phyloP scores from a whole-genome alignment of 2,329 filamentous ascomycete species.

The Periglandula ipomoeae region DNA sequence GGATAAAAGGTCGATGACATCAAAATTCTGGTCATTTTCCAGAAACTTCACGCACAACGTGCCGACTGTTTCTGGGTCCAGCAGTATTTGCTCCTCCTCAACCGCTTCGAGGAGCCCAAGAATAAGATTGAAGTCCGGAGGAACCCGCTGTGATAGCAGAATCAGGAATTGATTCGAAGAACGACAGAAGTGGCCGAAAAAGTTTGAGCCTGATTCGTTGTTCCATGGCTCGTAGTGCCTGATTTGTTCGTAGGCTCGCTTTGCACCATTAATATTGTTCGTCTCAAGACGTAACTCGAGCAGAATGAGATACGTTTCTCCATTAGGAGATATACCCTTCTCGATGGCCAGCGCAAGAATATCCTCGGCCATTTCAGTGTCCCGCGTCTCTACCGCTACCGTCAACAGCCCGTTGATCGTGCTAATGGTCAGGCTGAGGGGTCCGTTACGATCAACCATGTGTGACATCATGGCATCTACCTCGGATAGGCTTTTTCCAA shows the following conservation, averaged over 20 bases:
- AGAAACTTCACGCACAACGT: slow-evolving; percentile 67
- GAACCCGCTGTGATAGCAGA: slow-evolving; percentile 51
- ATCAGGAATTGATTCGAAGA: slow-evolving; percentile 64
- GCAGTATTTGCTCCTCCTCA: slow-evolving; percentile 56
- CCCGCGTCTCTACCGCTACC: slow-evolving; percentile 59
- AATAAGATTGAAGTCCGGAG: slow-evolving; percentile 60
- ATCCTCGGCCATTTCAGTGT: slow-evolving; percentile 64
- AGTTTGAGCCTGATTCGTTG: slow-evolving; percentile 35
- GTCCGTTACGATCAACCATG: slow-evolving; percentile 54
- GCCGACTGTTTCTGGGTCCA: slow-evolving; percentile 68
- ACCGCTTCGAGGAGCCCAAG: slow-evolving; percentile 65
- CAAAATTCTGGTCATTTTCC: slow-evolving; percentile 64
- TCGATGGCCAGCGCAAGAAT: slow-evolving; percentile 59
- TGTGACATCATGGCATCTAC: slow-evolving; percentile 51
- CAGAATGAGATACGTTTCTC: slow-evolving; percentile 62
- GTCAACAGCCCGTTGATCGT: slow-evolving; percentile 72
- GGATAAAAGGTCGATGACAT: slow-evolving; percentile 75
- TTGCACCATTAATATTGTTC: slow-evolving; percentile 62
- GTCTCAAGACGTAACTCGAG: slow-evolving; percentile 68
- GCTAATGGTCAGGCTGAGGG: slow-evolving; percentile 50
- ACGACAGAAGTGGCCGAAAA: slow-evolving; percentile 42
- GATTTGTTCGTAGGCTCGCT: slow-evolving; percentile 49
- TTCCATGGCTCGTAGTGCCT: slow-evolving; percentile 24
- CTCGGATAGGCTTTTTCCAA: slow-evolving; percentile 53
- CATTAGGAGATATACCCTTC: slow-evolving; percentile 57